Base-by-base conservation (phyloP, 179 eudicot species). In the Pouteria campechiana region DNA sequence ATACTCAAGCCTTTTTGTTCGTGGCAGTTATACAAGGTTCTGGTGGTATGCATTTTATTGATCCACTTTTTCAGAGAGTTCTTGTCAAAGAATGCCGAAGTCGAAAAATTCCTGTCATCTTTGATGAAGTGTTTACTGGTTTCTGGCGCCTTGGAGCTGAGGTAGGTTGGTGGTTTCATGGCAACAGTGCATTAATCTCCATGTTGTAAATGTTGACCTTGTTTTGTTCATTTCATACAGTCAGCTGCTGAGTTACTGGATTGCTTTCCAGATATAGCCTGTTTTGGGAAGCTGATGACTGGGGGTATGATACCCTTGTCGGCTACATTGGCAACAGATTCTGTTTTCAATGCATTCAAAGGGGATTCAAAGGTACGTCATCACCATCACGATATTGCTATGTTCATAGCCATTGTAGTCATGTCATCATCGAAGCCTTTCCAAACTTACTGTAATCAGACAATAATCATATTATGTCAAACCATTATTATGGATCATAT, bases 111-210 rank as follows among this genome's bases (percentile, higher is more conserved):
- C 98, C 98, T 18, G 96, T 90, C 47, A 87, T 90, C 42, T 90
- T 87, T 57, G 98, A 90, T 51, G 96, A 90, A 56, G 94, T 90
- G 53, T 82, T 90, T 64, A 90, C 98, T n/a, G 98, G 98, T 52
- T 87, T 86, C 57, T 90, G 98, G 98, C 98, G 98, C 38, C 65
- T 90, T 62, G 98, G 98, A 57, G 81, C 61, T 24, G 96, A 90
- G 98, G 98, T 90, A 63, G 18, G 82, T 67, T 53, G 22, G 25
- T 41, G 25, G 47, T 25, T 28, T 2, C 27, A 3, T n/a, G n/a
- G n/a, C n/a, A n/a, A n/a, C n/a, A n/a, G 17, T 4, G 12, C 16
- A 48, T 22, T 22, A 5, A n/a, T 15, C 15, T 13, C 17, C 0
- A 6, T 30, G 5, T 16, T 37, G 27, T 22, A 10, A 6, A 35